phyloP scores from a whole-genome alignment of 257 asterid genomes.

The Nicotiana tabacum region DNA sequence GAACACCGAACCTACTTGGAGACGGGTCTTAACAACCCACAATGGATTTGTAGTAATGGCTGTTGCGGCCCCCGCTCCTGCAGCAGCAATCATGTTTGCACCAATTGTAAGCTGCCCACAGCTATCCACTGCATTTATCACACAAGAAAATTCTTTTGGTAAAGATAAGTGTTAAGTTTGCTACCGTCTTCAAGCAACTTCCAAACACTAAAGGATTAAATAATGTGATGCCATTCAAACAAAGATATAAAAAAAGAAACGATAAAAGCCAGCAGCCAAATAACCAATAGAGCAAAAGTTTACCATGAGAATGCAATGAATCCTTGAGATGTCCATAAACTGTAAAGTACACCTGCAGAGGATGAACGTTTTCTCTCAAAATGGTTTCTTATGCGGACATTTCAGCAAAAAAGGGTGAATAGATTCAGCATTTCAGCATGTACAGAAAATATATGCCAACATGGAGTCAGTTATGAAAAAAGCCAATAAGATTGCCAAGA shows the following conservation, averaged over 20 bases:
- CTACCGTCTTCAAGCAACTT: neutral
- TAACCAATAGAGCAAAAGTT: constrained; percentile 11
- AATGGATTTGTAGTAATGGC: constrained; percentile 72
- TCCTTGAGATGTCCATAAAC: constrained; percentile 89
- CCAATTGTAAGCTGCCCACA: constrained; percentile 54
- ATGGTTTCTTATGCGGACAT: neutral
- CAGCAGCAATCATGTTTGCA: constrained; percentile 86
- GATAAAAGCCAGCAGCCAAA: neutral
- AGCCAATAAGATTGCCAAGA: neutral
- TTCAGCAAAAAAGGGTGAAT: neutral
- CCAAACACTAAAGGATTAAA: neutral
- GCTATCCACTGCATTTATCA: constrained; percentile 44
- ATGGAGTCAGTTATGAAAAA: neutral
- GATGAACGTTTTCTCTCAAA: constrained; percentile 18
- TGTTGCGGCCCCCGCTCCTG: constrained; percentile 94
- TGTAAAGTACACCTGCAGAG: constrained; percentile 85
- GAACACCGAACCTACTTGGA: constrained; percentile 61
- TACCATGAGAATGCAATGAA: constrained; percentile 64
- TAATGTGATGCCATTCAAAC: neutral
- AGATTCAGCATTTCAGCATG: neutral
- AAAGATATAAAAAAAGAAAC: neutral
- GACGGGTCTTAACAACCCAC: constrained; percentile 96
- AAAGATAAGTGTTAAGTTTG: constrained; percentile 1
- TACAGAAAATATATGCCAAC: neutral
- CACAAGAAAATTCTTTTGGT: neutral